Conservation (phyloP, 805 yeast genomes). For the Kazachstania africana region DNA sequence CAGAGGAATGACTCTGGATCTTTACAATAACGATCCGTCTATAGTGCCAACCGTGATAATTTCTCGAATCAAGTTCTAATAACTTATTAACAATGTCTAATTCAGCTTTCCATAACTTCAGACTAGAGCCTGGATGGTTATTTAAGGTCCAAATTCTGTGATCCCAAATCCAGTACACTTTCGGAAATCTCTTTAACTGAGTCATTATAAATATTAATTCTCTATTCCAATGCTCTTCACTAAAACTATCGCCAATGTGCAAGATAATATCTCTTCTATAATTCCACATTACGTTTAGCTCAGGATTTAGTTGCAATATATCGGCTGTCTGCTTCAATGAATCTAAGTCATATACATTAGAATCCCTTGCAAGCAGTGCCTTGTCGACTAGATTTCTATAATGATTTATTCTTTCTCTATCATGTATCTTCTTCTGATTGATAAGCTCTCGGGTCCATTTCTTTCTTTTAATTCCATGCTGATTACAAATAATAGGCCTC, state of each 20-base stretch:
- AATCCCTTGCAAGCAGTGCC: conserved; percentile 30
- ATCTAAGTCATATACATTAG: conserved; percentile 23
- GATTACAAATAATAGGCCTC: conserved; percentile 2
- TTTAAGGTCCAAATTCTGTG: conserved; percentile 78
- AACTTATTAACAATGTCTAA: conserved; percentile 56
- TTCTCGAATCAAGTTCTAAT: conserved; percentile 63
- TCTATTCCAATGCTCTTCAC: conserved; percentile 27
- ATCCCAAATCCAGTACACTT: conserved; percentile 95
- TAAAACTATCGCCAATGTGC: conserved; percentile 11
- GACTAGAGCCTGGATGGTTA: conserved; percentile 22
- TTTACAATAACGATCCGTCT: conserved; percentile 55
- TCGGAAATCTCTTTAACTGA: conserved; percentile 58
- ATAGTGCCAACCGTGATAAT: conserved; percentile 94
- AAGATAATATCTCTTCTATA: conserved; percentile 62
- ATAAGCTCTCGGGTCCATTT: conserved; percentile 45
- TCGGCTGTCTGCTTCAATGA: conserved; percentile 44
- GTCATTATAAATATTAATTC: conserved; percentile 55
- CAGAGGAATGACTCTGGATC: conserved; percentile 13
- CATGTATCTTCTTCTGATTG: conserved; percentile 40
- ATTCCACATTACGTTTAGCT: conserved; percentile 84
- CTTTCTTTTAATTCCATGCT: conserved; percentile 66
- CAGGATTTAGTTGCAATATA: conserved; percentile 63
- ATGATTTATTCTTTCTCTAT: conserved; percentile 44
- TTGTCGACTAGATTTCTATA: conserved; percentile 38
- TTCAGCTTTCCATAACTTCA: conserved; percentile 56